A percentile compares a stretch with the other conserved stretches of the same genome.
Conservation (phyloP, 176 grass and related monocot genomes). For the Zoysia japonica region DNA sequence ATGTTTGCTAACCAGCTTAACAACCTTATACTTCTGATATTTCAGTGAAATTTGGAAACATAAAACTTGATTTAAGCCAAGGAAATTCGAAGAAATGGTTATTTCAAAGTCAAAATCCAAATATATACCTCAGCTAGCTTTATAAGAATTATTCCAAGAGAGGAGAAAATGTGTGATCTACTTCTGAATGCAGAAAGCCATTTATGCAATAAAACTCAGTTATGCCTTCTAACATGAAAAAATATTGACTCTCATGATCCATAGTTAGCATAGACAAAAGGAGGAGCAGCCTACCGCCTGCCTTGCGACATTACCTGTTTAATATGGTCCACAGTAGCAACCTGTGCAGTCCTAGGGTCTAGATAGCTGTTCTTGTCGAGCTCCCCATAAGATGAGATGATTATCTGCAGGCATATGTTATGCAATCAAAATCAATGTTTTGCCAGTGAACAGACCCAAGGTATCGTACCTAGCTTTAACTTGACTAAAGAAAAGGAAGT, state of each 20-base stretch:
- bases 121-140: neutral
- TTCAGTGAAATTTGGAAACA: neutral
- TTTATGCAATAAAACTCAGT: neutral
- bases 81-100: neutral
- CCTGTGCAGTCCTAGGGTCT: constrained; percentile 89
- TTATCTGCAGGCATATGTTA: constrained; percentile 62
- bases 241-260: neutral
- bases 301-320: constrained; percentile 63
- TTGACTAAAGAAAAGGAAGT: neutral
- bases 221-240: neutral
- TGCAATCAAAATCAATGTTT: constrained; percentile 19
- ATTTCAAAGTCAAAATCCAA: constrained; percentile 1
- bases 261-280: neutral
- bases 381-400: constrained; percentile 80
- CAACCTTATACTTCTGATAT: neutral
- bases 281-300: neutral
- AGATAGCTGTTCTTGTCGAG: constrained; percentile 74
- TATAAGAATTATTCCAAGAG: constrained; percentile 11
- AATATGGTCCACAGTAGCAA: constrained; percentile 93
- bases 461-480: neutral
- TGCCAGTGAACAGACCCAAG: neutral
- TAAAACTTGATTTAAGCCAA: neutral
- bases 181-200: neutral
- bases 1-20: neutral
- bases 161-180: neutral